These are phyloP conservation scores for Boletus sp. DNA, from an alignment of 768 basidiomycete species.

Conservation along the genomic window DNA sequence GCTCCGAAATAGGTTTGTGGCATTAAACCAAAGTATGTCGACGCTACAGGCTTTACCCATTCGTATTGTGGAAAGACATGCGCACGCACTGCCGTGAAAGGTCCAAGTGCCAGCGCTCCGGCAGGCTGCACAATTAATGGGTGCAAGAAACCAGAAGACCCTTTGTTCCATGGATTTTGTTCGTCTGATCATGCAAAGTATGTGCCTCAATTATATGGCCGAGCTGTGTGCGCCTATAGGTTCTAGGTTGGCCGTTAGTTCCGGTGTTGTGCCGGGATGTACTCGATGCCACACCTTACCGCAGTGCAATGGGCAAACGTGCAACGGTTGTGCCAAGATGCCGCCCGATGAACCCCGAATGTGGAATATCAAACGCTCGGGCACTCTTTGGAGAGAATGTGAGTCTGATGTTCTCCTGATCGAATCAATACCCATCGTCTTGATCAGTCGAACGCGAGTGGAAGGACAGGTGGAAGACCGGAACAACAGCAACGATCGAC, in stretches of 20 bases:
- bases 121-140: slow-evolving; percentile 47
- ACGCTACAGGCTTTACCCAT: slow-evolving; percentile 53
- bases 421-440: slow-evolving; percentile 22
- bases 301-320: slow-evolving; percentile 44
- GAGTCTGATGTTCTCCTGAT: slow-evolving; percentile 27
- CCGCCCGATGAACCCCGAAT: slow-evolving; percentile 42
- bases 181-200: slow-evolving; percentile 59
- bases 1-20: slow-evolving; percentile 48
- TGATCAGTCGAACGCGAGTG: slow-evolving; percentile 55
- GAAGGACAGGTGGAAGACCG: slow-evolving; percentile 37
- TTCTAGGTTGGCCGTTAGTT: slow-evolving; percentile 51
- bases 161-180: slow-evolving; percentile 54
- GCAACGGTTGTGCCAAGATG: slow-evolving; percentile 50
- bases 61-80: slow-evolving; percentile 63
- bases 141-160: slow-evolving; percentile 51
- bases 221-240: slow-evolving; percentile 6
- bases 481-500: slow-evolving; percentile 42
- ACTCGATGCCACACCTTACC: slow-evolving; percentile 48
- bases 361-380: slow-evolving; percentile 46
- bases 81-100: slow-evolving; percentile 41
- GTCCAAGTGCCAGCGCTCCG: slow-evolving; percentile 33
- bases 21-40: slow-evolving; percentile 60
- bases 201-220: slow-evolving; percentile 16
- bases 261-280: slow-evolving; percentile 49
- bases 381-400: slow-evolving; percentile 54